Conservation (phyloP, 805 yeast species). For the Metschnikowia shivogae region DNA sequence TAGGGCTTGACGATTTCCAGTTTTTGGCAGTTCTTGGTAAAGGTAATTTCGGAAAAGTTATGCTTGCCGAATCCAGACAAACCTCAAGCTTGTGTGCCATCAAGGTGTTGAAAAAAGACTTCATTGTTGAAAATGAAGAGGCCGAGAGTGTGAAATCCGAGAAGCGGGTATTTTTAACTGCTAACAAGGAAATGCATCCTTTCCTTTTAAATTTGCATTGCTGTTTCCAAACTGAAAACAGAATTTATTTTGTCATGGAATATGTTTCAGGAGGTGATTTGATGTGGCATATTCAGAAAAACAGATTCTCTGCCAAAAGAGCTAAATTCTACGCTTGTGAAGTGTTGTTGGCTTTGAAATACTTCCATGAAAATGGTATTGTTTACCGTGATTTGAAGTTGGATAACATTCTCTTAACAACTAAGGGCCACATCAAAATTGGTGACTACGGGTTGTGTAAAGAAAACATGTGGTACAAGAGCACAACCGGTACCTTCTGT, state of each 20-base stretch:
- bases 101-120: constrained; percentile 93
- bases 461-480: constrained; percentile 82
- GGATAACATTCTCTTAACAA: constrained; percentile 86
- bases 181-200: constrained; percentile 88
- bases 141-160: constrained; percentile 93
- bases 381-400: constrained; percentile 94
- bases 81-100: constrained; percentile 85
- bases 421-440: constrained; percentile 90
- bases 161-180: constrained; percentile 81
- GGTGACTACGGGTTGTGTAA: constrained; percentile 98
- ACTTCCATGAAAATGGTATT: constrained; percentile 93
- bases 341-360: constrained; percentile 83
- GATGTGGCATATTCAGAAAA: constrained; percentile 98
- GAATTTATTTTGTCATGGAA: constrained; percentile 98
- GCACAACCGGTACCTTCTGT: constrained; percentile 90
- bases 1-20: constrained; percentile 93
- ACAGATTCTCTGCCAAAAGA: constrained; percentile 79
- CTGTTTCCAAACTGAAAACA: constrained; percentile 96
- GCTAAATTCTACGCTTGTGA: constrained; percentile 98
- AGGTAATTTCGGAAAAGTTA: constrained; percentile 98
- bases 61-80: constrained; percentile 91
- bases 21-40: constrained; percentile 93
- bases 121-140: constrained; percentile 92
- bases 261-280: constrained; percentile 96
- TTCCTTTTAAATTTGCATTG: constrained; percentile 86